Evolutionary conservation across 1,139 yeast species (phyloP), one percentile per base, ranked within the genome.

Genomic region (Debaryomycetaceae sp.): DNA sequence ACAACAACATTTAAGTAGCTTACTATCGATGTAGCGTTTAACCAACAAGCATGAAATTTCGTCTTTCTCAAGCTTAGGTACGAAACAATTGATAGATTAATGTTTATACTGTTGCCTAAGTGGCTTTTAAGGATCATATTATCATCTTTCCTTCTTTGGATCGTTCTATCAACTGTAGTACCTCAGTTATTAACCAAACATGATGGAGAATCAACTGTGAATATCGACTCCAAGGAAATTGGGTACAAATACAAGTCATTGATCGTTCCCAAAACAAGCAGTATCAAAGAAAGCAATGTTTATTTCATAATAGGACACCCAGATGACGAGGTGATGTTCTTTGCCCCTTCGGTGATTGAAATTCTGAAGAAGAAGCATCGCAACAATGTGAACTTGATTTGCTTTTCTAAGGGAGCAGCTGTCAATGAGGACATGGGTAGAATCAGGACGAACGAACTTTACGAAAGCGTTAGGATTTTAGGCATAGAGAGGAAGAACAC

Each of bases 261-360:
- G 24, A 64, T 70, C 2, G 56, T 64, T 9, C 70, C 72, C 4
- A 56, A 67, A 15, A 59, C 67, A 5, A 49, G 65, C 19, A 66
- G 68, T 5, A 63, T 70, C 16, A 58, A 51, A 15, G 59, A 70
- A 44, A 57, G 67, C 30, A 57, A 65, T 1, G 65, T 76, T 1
- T 75, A 73, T 47, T 66, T 87, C 36, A 68, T 92, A 15, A 83
- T 89, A 33, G 96, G 96, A 1, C 99, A 94, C 61, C 99, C 99
- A 0, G 99, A 94, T 61, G 99, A 94, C 59, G 99, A 94, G 62
- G 92, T 89, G 41, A 94, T 94, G 98, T 94, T 94, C 63, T 94
- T 92, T 56, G 79, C 91, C 1, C 98, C 98, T 0, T 73, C 95
- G 0, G 54, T 88, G 34, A 61, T 78, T 7, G 84, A 78, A 47